These are phyloP conservation scores for Fomitopsis serialis DNA, from an alignment of 768 basidiomycete genomes.

Conservation along the genomic window DNA sequence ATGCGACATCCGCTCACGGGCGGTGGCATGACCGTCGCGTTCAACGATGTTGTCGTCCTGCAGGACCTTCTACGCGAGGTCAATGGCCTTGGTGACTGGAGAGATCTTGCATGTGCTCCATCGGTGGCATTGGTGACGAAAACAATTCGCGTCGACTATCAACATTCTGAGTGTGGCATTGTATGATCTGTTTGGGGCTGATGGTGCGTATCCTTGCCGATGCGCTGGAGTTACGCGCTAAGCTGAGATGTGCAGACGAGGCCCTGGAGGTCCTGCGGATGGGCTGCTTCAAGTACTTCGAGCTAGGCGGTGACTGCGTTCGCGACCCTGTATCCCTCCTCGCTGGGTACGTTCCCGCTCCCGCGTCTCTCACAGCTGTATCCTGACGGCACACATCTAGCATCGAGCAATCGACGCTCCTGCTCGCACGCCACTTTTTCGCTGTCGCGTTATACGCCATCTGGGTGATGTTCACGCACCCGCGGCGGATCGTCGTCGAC, in stretches of 20 bases:
- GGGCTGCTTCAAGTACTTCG: slow-evolving; percentile 98
- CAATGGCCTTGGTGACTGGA: slow-evolving; percentile 42
- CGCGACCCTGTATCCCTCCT: slow-evolving; percentile 87
- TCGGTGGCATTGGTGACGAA: slow-evolving; percentile 86
- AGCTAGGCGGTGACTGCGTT: slow-evolving; percentile 85
- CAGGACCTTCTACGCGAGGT: slow-evolving; percentile 51
- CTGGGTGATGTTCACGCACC: slow-evolving; percentile 79
- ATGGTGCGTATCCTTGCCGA: slow-evolving; percentile 50
- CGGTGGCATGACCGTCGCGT: slow-evolving; percentile 96
- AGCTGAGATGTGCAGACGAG: slow-evolving; percentile 46
- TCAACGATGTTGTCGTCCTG: slow-evolving; percentile 80
- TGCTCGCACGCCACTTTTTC: slow-evolving; percentile 93
- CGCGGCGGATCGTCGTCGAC: slow-evolving; percentile 29
- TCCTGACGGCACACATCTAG: slow-evolving; percentile 31
- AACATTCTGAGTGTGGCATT: slow-evolving; percentile 92
- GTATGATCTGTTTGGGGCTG: slow-evolving; percentile 92
- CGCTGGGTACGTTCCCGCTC: slow-evolving; percentile 61
- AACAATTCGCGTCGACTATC: slow-evolving; percentile 77
- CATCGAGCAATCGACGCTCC: slow-evolving; percentile 69
- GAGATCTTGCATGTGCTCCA: slow-evolving; percentile 47
- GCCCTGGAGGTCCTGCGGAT: slow-evolving; percentile 57
- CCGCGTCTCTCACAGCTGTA: neutral
- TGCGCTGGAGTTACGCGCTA: neutral
- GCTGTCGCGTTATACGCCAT: slow-evolving; percentile 92
- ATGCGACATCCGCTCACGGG: slow-evolving; percentile 99